Evolutionary conservation across 2,329 filamentous ascomycete genomes (phyloP), one percentile per base, ranked within the genome.

Genomic region (Phaeophleospora eucalypticola): DNA sequence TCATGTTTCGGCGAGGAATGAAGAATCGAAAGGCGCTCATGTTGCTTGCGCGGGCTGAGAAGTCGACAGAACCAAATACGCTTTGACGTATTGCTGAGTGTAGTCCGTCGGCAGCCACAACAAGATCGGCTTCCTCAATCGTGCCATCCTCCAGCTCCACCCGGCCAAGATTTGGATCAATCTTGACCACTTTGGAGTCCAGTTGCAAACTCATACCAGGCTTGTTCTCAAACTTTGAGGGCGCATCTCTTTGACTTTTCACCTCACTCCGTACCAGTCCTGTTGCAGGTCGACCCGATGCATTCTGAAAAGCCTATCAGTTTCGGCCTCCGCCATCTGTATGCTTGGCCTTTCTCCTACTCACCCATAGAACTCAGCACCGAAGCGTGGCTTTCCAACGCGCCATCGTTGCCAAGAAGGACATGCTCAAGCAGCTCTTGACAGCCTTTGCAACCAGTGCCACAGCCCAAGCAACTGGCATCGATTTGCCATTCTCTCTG

Each of bases 31-130:
- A 36, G 7, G 34, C 34, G 7, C 14, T 17, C 34, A 36, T 36
- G 15, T 17, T 17, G 7, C 7, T 15, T 7, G 12, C 6, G 6
- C 12, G 12, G 6, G 34, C 14, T 6, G 16, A 15, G 34, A 36
- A n/a, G 14, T 36, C 16, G 7, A 15, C 34, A 36, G 16, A 7
- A 17, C 34, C 12, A 36, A 36, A 17, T 8, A 36, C 34, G 7
- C 12, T 15, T 36, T 49, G 43, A 12, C 54, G 50, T 4, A 59
- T 43, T 2, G 41, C 41, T 14, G 54, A 57, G 40, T 57, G 54
- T 9, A 54, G 51, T n/a, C 57, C 57, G 38, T 59, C 57, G 20
- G 52, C 51, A 19, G 33, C 57, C 4, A 60, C 45, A 29, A 60
- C 45, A 1, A 56, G 15, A 38, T 55, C 45, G 10, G 53, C 53